Percentiles rank a stretch among this genome's conserved stretches.
phyloP scores from a whole-genome alignment of 768 basidiomycete species.

The Xerocomus spinulosus region DNA sequence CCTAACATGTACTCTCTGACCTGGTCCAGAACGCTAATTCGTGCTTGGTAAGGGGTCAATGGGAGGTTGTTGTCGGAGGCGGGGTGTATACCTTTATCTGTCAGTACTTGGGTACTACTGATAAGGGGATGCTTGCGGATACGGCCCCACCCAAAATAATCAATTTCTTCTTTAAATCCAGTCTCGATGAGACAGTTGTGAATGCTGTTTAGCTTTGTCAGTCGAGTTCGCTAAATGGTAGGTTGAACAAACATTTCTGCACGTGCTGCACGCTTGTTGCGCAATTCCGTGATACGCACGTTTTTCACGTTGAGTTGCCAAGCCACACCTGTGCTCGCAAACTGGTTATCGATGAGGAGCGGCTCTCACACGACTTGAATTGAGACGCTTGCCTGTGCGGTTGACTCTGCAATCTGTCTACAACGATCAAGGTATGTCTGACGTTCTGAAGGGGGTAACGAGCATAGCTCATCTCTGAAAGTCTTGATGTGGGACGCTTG shows the following conservation, averaged over 20 bases:
- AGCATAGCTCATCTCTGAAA: constrained; percentile 12
- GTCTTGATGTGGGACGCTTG: constrained; percentile 15
- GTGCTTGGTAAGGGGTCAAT: constrained; percentile 17
- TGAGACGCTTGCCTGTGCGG: constrained; percentile 10
- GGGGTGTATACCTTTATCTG: constrained; percentile 17
- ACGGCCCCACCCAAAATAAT: constrained; percentile 30
- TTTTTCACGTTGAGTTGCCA: constrained; percentile 23
- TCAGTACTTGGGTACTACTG: constrained; percentile 20
- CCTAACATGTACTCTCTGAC: constrained; percentile 24
- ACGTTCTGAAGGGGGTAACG: constrained; percentile 13
- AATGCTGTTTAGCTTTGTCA: constrained; percentile 17
- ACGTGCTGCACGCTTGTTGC: constrained; percentile 22
- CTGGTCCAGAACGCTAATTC: constrained; percentile 13
- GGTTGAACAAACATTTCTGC: constrained; percentile 23
- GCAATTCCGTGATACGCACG: constrained; percentile 17
- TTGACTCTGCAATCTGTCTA: constrained; percentile 6
- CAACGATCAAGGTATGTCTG: constrained; percentile 17
- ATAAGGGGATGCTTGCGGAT: constrained; percentile 28
- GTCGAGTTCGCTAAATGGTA: neutral
- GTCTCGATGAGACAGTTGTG: constrained; percentile 11
- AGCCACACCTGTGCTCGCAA: constrained; percentile 21
- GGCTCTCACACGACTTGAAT: neutral
- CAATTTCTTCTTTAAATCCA: constrained; percentile 26
- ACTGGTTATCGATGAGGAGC: constrained; percentile 20
- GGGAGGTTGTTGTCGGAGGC: neutral